Evolutionary conservation across 257 asterid species (phyloP), one percentile per base, ranked within the genome.

Genomic region (Mentha longifolia): DNA sequence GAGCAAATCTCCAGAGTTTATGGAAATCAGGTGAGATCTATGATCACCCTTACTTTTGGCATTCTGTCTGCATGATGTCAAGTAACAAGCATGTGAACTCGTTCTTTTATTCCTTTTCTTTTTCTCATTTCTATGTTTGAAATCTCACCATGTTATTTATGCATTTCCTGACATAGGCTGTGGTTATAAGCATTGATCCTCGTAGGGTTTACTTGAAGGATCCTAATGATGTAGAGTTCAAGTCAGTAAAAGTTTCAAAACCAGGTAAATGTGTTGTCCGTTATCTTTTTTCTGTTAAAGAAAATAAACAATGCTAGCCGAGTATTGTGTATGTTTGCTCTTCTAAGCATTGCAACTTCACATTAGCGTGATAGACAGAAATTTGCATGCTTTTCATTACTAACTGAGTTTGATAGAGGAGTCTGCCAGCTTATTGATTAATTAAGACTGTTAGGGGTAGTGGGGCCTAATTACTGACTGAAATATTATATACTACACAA

Each of bases 111-210:
- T 10, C 16, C 43, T 60, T 37, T 46, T 19, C 3, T 15, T 20
- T 30, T 31, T 19, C 17, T 19, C 13, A 10, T 45, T 41, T 16
- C 50, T 43, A 28, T 50, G n/a, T 28, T 7, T 68, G 3, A 33
- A 42, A n/a, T 42, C 54, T 74, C 30, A 30, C 75, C 45, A 13
- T 68, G 16, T 20, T 30, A 16, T 62, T 47, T 20, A 10, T 78
- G 33, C 9, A 10, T 54, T 65, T 46, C 20, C 4, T 16, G 9
- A 72, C 61, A 66, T 73, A 94, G 99, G 99, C 99, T 59, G 99
- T 94, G 79, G 99, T 89, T 75, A 95, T 91, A 60, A 94, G 97
- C 91, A 88, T 94, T 75, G 99, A 94, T 80, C 99, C 99, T 64
- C 91, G 95, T 63, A 84, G 95, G 77, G 90, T 91, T 46, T 94